phyloP scores from a whole-genome alignment of 352 stramenopile species.

The Phytophthora sp. region DNA sequence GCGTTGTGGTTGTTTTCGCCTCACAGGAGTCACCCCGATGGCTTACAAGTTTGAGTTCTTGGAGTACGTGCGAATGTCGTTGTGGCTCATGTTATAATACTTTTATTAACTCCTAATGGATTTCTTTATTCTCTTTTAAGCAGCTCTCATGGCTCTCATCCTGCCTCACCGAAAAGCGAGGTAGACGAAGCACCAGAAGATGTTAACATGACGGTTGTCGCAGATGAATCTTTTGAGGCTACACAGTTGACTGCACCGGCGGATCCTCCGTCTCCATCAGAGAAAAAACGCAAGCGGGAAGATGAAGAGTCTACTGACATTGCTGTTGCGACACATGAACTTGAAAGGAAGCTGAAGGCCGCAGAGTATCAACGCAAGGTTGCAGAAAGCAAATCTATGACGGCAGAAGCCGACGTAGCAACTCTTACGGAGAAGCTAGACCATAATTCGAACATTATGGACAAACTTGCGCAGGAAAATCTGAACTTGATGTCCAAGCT shows the following conservation, averaged over 20 bases:
- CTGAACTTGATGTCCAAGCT: slow-evolving; percentile 35
- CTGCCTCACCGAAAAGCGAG: slow-evolving; percentile 4
- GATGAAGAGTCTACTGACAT: slow-evolving; percentile 20
- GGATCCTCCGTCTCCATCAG: slow-evolving; percentile 23
- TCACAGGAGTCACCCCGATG: slow-evolving; percentile 43
- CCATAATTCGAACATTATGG: slow-evolving; percentile 17
- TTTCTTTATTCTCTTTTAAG: no score
- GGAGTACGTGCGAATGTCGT: slow-evolving; percentile 34
- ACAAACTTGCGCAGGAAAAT: slow-evolving; percentile 35
- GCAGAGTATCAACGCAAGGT: slow-evolving; percentile 14
- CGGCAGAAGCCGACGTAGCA: slow-evolving; percentile 12
- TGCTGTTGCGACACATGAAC: slow-evolving; percentile 21
- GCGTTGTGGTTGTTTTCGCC: neutral
- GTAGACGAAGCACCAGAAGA: slow-evolving; percentile 16
- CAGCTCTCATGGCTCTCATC: neutral
- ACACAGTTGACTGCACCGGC: slow-evolving; percentile 14
- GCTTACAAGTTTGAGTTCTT: slow-evolving; percentile 77
- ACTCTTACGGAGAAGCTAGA: slow-evolving; percentile 18
- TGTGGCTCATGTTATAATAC: neutral
- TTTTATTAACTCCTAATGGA: no score
- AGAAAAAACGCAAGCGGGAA: slow-evolving; percentile 40
- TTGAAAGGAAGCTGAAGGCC: slow-evolving; percentile 15
- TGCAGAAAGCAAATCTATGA: slow-evolving; percentile 17
- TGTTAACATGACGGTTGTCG: slow-evolving; percentile 28
- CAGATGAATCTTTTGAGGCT: slow-evolving; percentile 32